Percentiles rank a stretch among this genome's conserved stretches.
These are phyloP conservation scores for Priceomyces medius DNA, from an alignment of 805 yeast species.

Conservation along the genomic window DNA sequence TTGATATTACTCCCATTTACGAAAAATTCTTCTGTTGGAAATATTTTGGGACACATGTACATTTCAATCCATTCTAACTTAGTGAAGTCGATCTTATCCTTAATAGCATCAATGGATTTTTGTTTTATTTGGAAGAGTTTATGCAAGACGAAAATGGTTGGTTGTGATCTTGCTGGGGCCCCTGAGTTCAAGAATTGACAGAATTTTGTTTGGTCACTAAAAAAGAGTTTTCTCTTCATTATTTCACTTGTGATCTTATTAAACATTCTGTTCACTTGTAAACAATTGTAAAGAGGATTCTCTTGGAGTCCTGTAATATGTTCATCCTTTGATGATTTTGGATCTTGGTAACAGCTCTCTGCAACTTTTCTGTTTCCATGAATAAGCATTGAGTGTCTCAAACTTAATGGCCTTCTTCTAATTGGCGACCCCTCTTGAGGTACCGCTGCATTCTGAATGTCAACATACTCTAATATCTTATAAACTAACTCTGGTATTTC, in stretches of 20 bases:
- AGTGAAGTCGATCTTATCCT: conserved; percentile 41
- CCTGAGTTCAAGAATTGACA: conserved; percentile 32
- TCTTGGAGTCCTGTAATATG: conserved; percentile 8
- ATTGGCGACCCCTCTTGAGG: conserved; percentile 62
- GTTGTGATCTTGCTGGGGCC: conserved; percentile 23
- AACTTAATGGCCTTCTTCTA: conserved; percentile 68
- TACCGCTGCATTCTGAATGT: conserved; percentile 46
- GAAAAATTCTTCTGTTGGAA: conserved; percentile 47
- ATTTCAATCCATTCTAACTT: conserved; percentile 69
- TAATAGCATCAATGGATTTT: conserved; percentile 49
- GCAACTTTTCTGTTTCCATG: conserved; percentile 57
- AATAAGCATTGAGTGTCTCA: conserved; percentile 64
- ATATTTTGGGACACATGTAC: conserved; percentile 73
- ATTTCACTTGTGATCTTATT: conserved; percentile 52
- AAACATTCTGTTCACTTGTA: conserved; percentile 71
- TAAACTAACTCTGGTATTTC: conserved; percentile 73
- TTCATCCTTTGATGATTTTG: conserved; percentile 7
- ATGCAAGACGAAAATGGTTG: conserved; percentile 60
- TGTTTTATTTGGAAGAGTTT: conserved; percentile 59
- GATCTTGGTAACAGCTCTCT: conserved; percentile 19
- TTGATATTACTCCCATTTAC: conserved; percentile 25
- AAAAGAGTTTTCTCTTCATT: conserved; percentile 54
- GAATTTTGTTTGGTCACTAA: conserved; percentile 50
- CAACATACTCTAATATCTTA: conserved; percentile 61
- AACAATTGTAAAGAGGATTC: conserved; percentile 53